Base-by-base conservation (phyloP, 371 early-diverging fungal genomes). In the Syncephalastrum racemosum region DNA sequence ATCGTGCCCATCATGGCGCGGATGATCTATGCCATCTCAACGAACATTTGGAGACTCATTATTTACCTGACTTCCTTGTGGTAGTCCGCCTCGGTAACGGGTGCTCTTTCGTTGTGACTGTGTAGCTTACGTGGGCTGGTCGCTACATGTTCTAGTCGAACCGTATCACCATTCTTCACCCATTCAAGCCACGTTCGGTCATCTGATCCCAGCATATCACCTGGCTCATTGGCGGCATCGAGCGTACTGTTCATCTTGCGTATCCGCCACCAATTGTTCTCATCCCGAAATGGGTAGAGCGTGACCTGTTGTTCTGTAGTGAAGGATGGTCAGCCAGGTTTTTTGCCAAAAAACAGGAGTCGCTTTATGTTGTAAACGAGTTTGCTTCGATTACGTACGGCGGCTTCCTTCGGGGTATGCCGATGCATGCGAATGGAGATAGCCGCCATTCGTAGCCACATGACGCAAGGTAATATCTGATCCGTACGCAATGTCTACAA, bases 281-380 rank as follows among this genome's bases (percentile, higher is more conserved):
- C 65, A 63, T 97, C 96, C 24, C 81, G 77, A 71, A 89, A 90
- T 13, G 90, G 86, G 72, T 98, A 98, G 4, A 92, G 83, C 3
- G 97, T 97, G 14, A 98, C 80, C 78, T 98, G 97, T 81, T 98
- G 98, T 55, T 97, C 86, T 85, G 50, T 40, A 27, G 6, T 4
- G 36, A 42, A 44, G 16, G 8, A 47, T 42, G 27, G 40, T 16
- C 10, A 31, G 36, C 10, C 0, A 31, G 12, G 0, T 7, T 5
- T 5, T 31, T 31, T 40, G 27, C 10, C 36, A 7, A 44, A 19
- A 22, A 41, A 43, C 49, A 57, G 23, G 25, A 45, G 41, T 49
- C 31, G 27, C 36, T 48, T 46, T 19, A 43, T 23, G n/a, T 27
- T 3, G 36, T 36, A 15, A 36, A 14, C 16, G 47, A 47, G 41